phyloP scores from a whole-genome alignment of 1,284 basidiomycete genomes.

The Apiotrichum laibachii region DNA sequence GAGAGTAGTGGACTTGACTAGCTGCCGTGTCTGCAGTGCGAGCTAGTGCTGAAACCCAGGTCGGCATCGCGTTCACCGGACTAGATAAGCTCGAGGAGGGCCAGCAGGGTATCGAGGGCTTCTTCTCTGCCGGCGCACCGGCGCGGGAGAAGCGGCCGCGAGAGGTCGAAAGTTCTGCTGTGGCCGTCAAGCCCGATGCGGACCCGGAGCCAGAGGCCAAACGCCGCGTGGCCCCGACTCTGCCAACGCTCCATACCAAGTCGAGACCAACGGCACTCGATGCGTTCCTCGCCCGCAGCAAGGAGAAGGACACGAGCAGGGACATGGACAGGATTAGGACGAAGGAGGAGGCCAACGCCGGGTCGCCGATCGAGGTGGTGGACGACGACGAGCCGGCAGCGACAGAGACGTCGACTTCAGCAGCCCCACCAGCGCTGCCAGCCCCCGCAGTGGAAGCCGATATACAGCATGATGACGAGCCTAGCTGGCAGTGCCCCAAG shows the following conservation, averaged over 20 bases:
- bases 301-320: neutral
- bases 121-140: slow-evolving; percentile 56
- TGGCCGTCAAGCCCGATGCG: too few relatives aligned
- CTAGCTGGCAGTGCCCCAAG: slow-evolving; percentile 31
- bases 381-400: neutral
- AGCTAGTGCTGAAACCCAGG: slow-evolving; percentile 24
- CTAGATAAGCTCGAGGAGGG: slow-evolving; percentile 76
- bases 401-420: neutral
- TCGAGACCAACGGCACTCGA: slow-evolving; percentile 29
- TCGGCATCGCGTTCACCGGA: slow-evolving; percentile 77
- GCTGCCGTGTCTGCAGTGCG: too few relatives aligned
- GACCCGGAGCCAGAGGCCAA: slow-evolving; percentile 19
- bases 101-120: slow-evolving; percentile 81
- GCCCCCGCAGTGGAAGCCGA: neutral
- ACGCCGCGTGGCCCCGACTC: slow-evolving; percentile 18
- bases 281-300: slow-evolving; percentile 25
- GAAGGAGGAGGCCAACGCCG: too few relatives aligned
- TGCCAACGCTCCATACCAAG: slow-evolving; percentile 32
- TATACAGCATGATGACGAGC: too few relatives aligned
- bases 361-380: neutral
- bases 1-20: too few relatives aligned
- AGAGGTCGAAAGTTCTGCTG: slow-evolving; percentile 6
- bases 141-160: slow-evolving; percentile 1
- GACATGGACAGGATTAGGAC: too few relatives aligned
- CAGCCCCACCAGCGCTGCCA: neutral